Evolutionary conservation across 768 basidiomycete species (phyloP).

Genomic region (Russula dissimulans): DNA sequence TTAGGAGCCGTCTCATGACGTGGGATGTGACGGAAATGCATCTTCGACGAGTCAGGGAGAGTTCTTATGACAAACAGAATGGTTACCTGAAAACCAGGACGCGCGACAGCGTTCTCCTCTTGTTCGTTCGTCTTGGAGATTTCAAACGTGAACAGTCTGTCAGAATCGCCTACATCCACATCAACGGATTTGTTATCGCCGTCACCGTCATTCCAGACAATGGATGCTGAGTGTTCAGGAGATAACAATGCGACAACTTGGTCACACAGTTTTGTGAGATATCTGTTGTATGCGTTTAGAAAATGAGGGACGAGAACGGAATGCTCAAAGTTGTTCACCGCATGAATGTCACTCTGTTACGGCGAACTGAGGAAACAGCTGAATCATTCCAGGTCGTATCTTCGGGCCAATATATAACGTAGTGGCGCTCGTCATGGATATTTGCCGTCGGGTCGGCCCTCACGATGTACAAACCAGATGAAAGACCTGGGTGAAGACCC

Average conservation of each 20-base stretch:
- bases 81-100: conserved; percentile 39
- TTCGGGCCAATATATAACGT: conserved; percentile 25
- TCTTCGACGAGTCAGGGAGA: neutral
- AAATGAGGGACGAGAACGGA: neutral
- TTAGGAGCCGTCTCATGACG: neutral
- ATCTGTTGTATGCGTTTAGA: conserved; percentile 29
- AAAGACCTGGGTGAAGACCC: conserved; percentile 25
- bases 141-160: conserved; percentile 44
- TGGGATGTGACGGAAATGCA: neutral
- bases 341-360: conserved; percentile 55
- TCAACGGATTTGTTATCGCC: conserved; percentile 23
- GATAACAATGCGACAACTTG: conserved; percentile 46
- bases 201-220: conserved; percentile 36
- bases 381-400: conserved; percentile 48
- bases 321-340: conserved; percentile 29
- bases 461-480: conserved; percentile 45
- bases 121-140: conserved; percentile 47
- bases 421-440: conserved; percentile 24
- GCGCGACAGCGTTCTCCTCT: conserved; percentile 38
- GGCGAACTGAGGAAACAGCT: conserved; percentile 34
- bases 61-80: too few relatives aligned
- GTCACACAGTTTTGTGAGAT: conserved; percentile 50
- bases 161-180: conserved; percentile 34
- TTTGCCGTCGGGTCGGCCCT: conserved; percentile 17
- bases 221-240: conserved; percentile 33